These are phyloP conservation scores for Pseudogymnoascus sp. DNA, from an alignment of 2,329 filamentous ascomycete species.

Conservation along the genomic window DNA sequence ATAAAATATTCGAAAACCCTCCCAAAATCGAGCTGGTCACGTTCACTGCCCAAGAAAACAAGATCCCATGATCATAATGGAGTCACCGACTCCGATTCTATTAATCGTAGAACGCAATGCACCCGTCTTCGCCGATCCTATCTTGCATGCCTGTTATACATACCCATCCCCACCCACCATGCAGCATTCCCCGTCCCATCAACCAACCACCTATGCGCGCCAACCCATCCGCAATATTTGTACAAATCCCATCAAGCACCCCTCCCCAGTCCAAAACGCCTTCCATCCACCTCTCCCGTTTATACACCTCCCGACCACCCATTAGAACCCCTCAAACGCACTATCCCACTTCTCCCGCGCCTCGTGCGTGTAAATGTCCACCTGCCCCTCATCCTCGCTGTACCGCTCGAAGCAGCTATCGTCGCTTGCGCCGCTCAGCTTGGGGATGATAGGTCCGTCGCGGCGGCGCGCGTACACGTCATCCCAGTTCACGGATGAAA, in stretches of 20 bases:
- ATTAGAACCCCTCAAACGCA: constrained; percentile 63
- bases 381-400: constrained; percentile 58
- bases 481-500: constrained; percentile 66
- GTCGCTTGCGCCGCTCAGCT: constrained; percentile 63
- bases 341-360: constrained; percentile 62
- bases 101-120: not conserved
- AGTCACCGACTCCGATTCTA: constrained; percentile 3
- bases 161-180: not conserved
- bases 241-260: not conserved
- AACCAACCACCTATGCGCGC: not conserved
- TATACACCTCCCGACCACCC: not conserved
- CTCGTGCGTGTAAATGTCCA: constrained; percentile 54
- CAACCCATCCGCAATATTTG: not conserved
- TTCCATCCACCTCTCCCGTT: not conserved
- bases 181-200: not conserved
- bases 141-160: constrained; percentile 1
- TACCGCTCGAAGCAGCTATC: constrained; percentile 78
- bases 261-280: constrained; percentile 1
- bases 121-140: not conserved
- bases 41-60: not conserved
- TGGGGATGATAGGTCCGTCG: constrained; percentile 67
- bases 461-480: constrained; percentile 57
- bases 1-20: not conserved
- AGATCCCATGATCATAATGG: not conserved
- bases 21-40: not conserved